Conservation (phyloP, 2,329 filamentous ascomycete species). For the Xylaria sp. region DNA sequence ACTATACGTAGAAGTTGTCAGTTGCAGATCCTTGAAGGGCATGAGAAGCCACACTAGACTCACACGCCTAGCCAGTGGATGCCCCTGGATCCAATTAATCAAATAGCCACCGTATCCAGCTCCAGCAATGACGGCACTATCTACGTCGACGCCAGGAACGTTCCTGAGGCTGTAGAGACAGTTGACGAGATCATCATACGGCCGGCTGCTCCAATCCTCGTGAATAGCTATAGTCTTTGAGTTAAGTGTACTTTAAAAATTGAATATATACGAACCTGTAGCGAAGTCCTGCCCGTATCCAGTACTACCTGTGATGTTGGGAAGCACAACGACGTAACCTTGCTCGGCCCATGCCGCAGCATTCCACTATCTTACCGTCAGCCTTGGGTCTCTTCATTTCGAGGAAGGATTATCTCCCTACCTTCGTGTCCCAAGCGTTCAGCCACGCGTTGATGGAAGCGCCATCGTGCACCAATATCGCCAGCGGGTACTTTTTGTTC, state of each 20-base stretch:
- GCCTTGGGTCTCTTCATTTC: neutral
- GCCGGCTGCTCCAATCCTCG: conserved; percentile 63
- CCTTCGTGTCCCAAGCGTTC: conserved; percentile 63
- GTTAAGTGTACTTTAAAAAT: neutral
- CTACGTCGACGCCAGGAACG: conserved; percentile 64
- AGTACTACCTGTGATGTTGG: conserved; percentile 68
- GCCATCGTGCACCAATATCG: conserved; percentile 54
- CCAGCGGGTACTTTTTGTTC: conserved; percentile 53
- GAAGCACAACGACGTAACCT: conserved; percentile 69
- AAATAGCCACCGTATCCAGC: conserved; percentile 70
- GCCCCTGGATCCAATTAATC: conserved; percentile 68
- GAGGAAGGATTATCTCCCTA: conserved; percentile 38
- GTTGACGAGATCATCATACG: conserved; percentile 66
- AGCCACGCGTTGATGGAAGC: conserved; percentile 59
- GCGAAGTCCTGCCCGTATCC: conserved; percentile 62
- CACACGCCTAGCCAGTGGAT: conserved; percentile 61
- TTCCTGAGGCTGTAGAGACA: conserved; percentile 60
- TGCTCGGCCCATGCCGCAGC: conserved; percentile 68
- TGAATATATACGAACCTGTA: conserved; percentile 42
- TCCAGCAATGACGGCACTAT: conserved; percentile 63
- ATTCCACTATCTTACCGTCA: conserved; percentile 58
- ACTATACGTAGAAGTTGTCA: conserved; percentile 48
- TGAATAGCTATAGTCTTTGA: conserved; percentile 59
- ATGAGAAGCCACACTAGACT: conserved; percentile 11
- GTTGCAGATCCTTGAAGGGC: neutral